Evolutionary conservation across 2,329 filamentous ascomycete genomes (phyloP).

Genomic region (Emmonsiellopsis sp.): DNA sequence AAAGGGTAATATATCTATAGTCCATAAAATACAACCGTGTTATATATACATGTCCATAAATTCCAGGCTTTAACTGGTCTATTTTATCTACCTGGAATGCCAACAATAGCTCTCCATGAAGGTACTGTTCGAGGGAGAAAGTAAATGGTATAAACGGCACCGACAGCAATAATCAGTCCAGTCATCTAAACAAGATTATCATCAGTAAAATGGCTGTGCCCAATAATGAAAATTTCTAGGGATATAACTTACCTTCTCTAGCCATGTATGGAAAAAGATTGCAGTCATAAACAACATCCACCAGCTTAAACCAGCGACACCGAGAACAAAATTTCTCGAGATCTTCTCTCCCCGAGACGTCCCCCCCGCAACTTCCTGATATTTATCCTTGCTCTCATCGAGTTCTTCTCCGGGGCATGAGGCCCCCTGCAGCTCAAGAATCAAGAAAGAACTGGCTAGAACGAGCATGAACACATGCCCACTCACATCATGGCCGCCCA

Average conservation of each 20-base stretch:
- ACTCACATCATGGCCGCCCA: conserved; percentile 90
- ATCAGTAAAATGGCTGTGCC: background rate
- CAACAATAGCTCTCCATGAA: conserved; percentile 37
- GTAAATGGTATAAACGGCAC: conserved; percentile 42
- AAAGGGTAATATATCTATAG: conserved; percentile 2
- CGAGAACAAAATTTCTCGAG: conserved; percentile 36
- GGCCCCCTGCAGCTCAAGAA: conserved; percentile 66
- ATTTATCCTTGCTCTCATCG: conserved; percentile 32
- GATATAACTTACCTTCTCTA: conserved; percentile 65
- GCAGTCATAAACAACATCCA: conserved; percentile 99
- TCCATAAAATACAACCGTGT: background rate
- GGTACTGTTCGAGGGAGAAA: conserved; percentile 39
- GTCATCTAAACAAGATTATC: conserved; percentile 32
- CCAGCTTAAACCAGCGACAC: conserved; percentile 60
- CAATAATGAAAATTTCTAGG: conserved; percentile 14
- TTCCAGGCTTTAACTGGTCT: background rate
- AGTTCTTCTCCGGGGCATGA: conserved; percentile 57
- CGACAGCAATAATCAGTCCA: conserved; percentile 40
- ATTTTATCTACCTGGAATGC: conserved; percentile 29
- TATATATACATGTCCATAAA: background rate
- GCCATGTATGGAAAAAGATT: conserved; percentile 97
- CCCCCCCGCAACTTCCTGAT: conserved; percentile 23
- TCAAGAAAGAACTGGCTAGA: conserved; percentile 68
- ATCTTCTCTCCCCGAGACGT: conserved; percentile 46
- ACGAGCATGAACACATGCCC: conserved; percentile 92